Base-by-base conservation (phyloP, 192 early-diverging fungal genomes). In the Entophlyctis helioformis region DNA sequence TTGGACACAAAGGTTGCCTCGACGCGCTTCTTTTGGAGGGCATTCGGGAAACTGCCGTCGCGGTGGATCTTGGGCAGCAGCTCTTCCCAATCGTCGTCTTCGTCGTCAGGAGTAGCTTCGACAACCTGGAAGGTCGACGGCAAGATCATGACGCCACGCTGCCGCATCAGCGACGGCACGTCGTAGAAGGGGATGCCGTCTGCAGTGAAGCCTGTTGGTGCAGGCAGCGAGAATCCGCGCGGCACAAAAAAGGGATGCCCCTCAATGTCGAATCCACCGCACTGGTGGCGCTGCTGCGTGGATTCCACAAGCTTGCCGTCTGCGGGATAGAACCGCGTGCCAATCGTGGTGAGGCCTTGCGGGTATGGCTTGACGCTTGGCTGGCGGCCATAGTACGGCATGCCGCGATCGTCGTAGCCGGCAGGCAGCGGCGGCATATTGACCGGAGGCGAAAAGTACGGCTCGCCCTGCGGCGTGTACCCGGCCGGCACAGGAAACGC, bases 171-270 rank as follows among this genome's bases (percentile, higher is more conserved):
- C 3, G 68, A 53, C 9, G 67, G 59, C 25, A 78, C 61, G 41
- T 78, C 76, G 54, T 76, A 78, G 48, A 62, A 78, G 2, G 69
- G 56, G 31, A 78, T 73, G 8, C 76, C 76, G 37, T 76, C 69
- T 4, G 57, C 28, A 9, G 76, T 78, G 44, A 63, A 78, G 3
- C 76, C 76, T 8, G 62, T 38, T 19, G 76, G 76, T 5, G 54
- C 45, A 13, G 71, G 70, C 4, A 74, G 42, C 0, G 56, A 56
- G 49, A 66, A 78, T 20, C 76, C 76, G 32, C 63, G 28, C n/a
- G 76, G 72, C 49, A 78, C 51, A 41, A 56, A 78, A 40, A 78
- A 71, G 2, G 76, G 76, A 15, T 76, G 66, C 1, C 76, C 76
- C 35, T 26, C 21, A 45, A 66, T 70, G 41, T 76, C 76, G 39